Evolutionary conservation across 2,329 filamentous ascomycete genomes (phyloP), one percentile per base, ranked within the genome.

Genomic region (Cladosporium colombiae): DNA sequence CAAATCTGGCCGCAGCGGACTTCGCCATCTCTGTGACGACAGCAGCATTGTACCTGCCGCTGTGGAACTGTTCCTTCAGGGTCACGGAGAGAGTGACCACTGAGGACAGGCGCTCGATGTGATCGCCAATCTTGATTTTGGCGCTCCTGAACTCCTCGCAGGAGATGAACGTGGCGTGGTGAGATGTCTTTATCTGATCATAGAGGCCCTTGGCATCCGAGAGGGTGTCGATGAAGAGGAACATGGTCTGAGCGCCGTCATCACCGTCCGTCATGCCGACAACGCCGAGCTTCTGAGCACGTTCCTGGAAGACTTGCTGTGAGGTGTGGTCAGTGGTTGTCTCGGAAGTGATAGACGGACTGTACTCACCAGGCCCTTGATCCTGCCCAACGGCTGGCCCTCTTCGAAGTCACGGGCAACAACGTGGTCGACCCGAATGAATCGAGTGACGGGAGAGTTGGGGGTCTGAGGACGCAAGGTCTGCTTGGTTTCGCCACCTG

Each of bases 241-340:
- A 27, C 31, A 53, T 21, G 18, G 13, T 40, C 44, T 53, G n/a
- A 13, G 13, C 16, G 21, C 29, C 31, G 31, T 5, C 3, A 27
- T 40, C 31, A 31, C 11, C 13, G 10, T n/a, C n/a, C 59, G 27
- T 27, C 31, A 62, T 10, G 21, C 21, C 13, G 46, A 62, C 37
- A 13, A 40, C n/a, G 16, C 59, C 59, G 7, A 53, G 46, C 46
- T 62, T 62, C 7, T 37, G 40, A 16, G 53, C 49, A 23, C 16
- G 8, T 21, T 62, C 49, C 29, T 62, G 35, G 60, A 62, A 62
- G 31, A 18, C 6, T 16, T 31, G 60, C 60, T 62, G 44, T 25
- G 33, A n/a, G 11, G 18, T 27, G 14, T 23, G 49, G 49, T 62
- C 49, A 62, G 60, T 31, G 14, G 25, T 5, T 5, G 49, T 16